A percentile compares a stretch with the other conserved stretches of the same genome.
These are phyloP conservation scores for Tylopilus vinaceipallidus DNA, from an alignment of 768 basidiomycete genomes.

Conservation along the genomic window DNA sequence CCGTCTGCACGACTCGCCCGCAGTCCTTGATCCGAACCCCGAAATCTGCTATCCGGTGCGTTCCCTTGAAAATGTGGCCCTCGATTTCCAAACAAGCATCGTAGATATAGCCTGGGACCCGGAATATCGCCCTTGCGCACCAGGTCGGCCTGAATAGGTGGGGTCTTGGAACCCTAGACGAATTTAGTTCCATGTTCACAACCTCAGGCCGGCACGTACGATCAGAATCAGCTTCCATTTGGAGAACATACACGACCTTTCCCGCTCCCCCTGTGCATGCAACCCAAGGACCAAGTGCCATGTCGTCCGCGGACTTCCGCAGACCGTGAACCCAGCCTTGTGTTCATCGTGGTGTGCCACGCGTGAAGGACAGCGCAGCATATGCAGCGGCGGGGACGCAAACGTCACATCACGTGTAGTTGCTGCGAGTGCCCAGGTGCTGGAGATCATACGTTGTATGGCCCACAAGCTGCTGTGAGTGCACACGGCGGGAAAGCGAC, in stretches of 20 bases:
- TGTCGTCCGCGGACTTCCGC: constrained; percentile 22
- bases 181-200: neutral
- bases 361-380: constrained; percentile 4
- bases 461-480: neutral
- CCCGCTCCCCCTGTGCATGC: constrained; percentile 4
- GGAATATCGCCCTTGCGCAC: neutral
- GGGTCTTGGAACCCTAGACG: too few relatives aligned
- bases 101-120: constrained; percentile 8
- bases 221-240: constrained; percentile 12
- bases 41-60: constrained; percentile 10
- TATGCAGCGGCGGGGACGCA: neutral
- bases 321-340: constrained; percentile 10
- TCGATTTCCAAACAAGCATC: neutral
- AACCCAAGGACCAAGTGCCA: constrained; percentile 19
- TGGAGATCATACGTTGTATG: constrained; percentile 2
- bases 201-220: constrained; percentile 7
- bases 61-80: neutral
- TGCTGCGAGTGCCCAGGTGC: neutral
- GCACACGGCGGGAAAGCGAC: constrained; percentile 2
- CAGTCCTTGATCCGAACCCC: neutral
- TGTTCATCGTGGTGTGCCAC: constrained; percentile 9
- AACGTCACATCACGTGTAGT: constrained; percentile 5
- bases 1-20: constrained; percentile 9
- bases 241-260: constrained; percentile 11
- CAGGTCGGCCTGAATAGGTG: too few relatives aligned